Base-by-base conservation (phyloP, 768 basidiomycete genomes). In the Boletales sp. region DNA sequence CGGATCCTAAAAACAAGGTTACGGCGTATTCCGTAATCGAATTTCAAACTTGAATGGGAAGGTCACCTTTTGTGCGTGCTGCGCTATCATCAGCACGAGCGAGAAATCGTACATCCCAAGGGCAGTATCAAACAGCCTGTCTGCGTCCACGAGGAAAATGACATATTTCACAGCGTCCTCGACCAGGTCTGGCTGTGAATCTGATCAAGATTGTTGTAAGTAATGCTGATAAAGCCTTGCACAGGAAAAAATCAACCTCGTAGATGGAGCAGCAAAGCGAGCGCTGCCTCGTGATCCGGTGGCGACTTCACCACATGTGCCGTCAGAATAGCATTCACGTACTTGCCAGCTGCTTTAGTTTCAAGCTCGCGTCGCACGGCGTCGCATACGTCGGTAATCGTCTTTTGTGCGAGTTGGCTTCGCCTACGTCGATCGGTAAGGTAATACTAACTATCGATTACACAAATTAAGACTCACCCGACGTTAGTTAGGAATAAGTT, bases 101-200 rank as follows among this genome's bases (percentile, higher is more conserved):
- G 90, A 85, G 72, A 98, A 98, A 69, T 99, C 94, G 63, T 99
- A 99, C 94, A 98, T 98, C 17, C 96, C 96, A 31, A 99, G 78
- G 2, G 96, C 96, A 11, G 90, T 88, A 65, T 98, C 85, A 70
- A 95, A 98, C 5, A 99, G 77, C 40, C 77, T 76, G 59, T 98
- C 83, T 0, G 93, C 93, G 57, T 98, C 92, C 17, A 93, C 91
- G 31, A 99, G 80, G 77, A 98, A 99, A 66, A 98, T 97, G 65
- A 98, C 87, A 63, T 98, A 99, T 64, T 94, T 97, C 60, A 98
- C 89, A 7, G 96, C 96, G 51, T 97, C 94, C 63, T 99, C 94
- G 13, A 96, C 90, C 3, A 93, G 68, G 25, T 82, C 76, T 0
- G 88, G 82, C 54, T 90, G 78, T 9, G 74, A 70, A 13, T 55